A percentile compares a stretch with the other conserved stretches of the same genome.
Conservation (phyloP, 2,329 filamentous ascomycete species). For the Chrysosphaeria jannelii region DNA sequence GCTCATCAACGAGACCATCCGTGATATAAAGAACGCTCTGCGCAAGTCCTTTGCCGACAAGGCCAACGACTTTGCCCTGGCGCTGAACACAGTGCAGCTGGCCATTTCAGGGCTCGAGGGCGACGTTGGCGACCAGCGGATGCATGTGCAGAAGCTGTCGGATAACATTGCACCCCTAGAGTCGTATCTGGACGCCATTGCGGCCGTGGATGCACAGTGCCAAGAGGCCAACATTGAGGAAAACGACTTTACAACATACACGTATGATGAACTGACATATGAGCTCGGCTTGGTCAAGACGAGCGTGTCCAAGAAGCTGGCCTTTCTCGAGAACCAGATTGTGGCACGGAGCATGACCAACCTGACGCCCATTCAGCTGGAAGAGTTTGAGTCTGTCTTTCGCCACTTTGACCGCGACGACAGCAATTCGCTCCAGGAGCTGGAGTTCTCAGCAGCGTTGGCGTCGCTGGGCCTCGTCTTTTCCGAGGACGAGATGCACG, state of each 20-base stretch:
- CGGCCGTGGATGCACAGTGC: conserved; percentile 61
- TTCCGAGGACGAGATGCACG: conserved; percentile 93
- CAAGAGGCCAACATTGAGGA: conserved; percentile 95
- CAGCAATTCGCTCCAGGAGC: conserved; percentile 65
- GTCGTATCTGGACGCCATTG: conserved; percentile 68
- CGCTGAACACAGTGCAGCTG: conserved; percentile 77
- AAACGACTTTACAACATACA: conserved; percentile 98
- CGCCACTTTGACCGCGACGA: conserved; percentile 88
- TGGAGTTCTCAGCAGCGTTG: conserved; percentile 85
- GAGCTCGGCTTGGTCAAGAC: conserved; percentile 76
- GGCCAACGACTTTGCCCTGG: conserved; percentile 89
- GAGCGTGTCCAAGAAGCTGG: conserved; percentile 82
- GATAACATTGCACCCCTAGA: conserved; percentile 73
- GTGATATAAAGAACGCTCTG: conserved; percentile 92
- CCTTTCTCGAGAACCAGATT: conserved; percentile 94
- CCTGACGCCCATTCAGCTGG: conserved; percentile 84
- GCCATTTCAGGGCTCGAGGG: conserved; percentile 93
- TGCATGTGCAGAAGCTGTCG: conserved; percentile 61
- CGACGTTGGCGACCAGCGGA: conserved; percentile 79
- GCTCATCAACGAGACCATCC: conserved; percentile 89
- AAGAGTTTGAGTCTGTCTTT: conserved; percentile 97
- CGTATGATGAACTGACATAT: conserved; percentile 84
- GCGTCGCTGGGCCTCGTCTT: conserved; percentile 91
- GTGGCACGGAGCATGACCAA: conserved; percentile 98
- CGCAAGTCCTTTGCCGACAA: conserved; percentile 88